Evolutionary conservation across 768 basidiomycete species (phyloP), one percentile per base, ranked within the genome.

Genomic region (Agaricus sinodeliciosus): DNA sequence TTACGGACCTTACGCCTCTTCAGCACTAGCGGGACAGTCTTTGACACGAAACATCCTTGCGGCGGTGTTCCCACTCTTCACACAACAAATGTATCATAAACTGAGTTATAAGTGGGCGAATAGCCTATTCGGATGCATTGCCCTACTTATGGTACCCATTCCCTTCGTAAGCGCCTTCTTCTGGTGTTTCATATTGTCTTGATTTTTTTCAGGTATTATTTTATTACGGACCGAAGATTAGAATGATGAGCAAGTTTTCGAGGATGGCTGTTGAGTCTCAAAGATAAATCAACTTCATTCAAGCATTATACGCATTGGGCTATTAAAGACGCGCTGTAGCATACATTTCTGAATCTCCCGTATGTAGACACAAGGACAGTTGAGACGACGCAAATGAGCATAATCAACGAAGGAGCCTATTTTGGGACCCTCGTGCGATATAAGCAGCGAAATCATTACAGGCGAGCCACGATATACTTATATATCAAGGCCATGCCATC

Each of bases 21-120:
- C 82, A 0, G 85, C 84, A 9, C 67, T 85, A 15, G 85, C 85
- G 1, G 85, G 79, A 1, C 84, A 86, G 63, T 81, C 78, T 59
- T 69, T 85, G 51, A 73, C 76, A 51, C 72, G 84, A 76, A 81
- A 80, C 55, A 51, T 82, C 16, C 60, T 71, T 0, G 80, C 70
- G 0, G 72, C 71, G 11, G 72, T 69, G 9, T 87, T 87, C 65
- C 79, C 85, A 0, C 71, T 87, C 8, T 86, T 86, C 65, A 79
- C 80, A 7, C 64, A 71, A 15, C 76, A 72, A 46, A 82, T 86
- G 81, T 84, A 80, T 63, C 61, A 64, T 2, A 67, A 63, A 0
- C 70, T 88, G 28, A 76, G 72, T 13, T 81, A 80, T 53, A 74
- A 72, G 55, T 85, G 84, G 78, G 80, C 81, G 1, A 78, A 76